These are phyloP conservation scores for Fusarium tricinctum DNA, from an alignment of 2,329 filamentous ascomycete genomes.

Conservation along the genomic window DNA sequence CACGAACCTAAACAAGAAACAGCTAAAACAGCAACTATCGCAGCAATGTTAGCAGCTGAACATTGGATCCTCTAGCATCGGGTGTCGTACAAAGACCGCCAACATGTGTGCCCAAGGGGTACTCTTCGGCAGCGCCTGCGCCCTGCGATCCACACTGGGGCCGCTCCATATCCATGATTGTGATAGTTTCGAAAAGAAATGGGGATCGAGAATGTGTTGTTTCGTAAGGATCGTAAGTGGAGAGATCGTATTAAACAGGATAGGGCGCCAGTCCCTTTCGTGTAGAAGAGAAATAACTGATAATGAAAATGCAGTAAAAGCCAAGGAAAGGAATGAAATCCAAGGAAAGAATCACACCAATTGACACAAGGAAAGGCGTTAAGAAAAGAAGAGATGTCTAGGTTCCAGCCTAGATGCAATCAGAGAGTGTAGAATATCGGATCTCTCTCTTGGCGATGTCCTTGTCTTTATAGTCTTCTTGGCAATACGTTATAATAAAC, in stretches of 20 bases:
- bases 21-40: slow-evolving; percentile 48
- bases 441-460: not conserved
- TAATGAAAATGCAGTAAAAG: too few relatives aligned
- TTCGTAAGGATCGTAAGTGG: slow-evolving; percentile 12
- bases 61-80: not conserved
- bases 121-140: slow-evolving; percentile 27
- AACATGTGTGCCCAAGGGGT: slow-evolving; percentile 50
- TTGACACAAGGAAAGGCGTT: slow-evolving; percentile 20
- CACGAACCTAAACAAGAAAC: slow-evolving; percentile 48
- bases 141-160: slow-evolving; percentile 49
- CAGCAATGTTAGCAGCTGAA: not conserved
- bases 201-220: not conserved
- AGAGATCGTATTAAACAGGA: not conserved
- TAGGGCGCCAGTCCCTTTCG: slow-evolving; percentile 16
- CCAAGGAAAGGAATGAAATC: not conserved
- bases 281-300: too few relatives aligned
- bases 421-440: slow-evolving; percentile 22
- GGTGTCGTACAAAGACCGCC: slow-evolving; percentile 50
- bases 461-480: not conserved
- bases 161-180: slow-evolving; percentile 39
- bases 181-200: slow-evolving; percentile 3
- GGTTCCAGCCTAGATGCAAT: slow-evolving; percentile 35
- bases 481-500: slow-evolving; percentile 33
- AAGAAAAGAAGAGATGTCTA: slow-evolving; percentile 21
- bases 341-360: slow-evolving; percentile 2